These are phyloP conservation scores for Macrophomina pseudophaseolina DNA, from an alignment of 2,329 filamentous ascomycete genomes.

Conservation along the genomic window DNA sequence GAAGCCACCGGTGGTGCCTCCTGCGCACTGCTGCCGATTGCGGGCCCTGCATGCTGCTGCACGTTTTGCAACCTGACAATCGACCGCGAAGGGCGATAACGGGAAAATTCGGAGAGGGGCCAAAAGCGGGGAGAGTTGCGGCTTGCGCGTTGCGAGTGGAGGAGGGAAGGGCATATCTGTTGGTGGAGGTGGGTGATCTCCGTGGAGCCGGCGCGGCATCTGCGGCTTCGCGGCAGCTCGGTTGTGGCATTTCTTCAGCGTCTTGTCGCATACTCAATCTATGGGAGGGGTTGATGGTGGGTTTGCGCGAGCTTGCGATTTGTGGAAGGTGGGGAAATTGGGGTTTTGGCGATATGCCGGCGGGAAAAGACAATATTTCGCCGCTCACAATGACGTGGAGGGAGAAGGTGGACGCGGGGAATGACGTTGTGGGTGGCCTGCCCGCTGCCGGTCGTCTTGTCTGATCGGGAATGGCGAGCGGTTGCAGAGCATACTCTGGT, in stretches of 20 bases:
- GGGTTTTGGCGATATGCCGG: conserved; percentile 4
- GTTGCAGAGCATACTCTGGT: neutral
- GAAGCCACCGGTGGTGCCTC: conserved; percentile 11
- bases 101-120: neutral
- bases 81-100: neutral
- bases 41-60: conserved; percentile 9
- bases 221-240: conserved; percentile 18
- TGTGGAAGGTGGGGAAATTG: conserved; percentile 19
- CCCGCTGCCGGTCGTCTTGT: conserved; percentile 21
- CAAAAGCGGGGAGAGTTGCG: neutral
- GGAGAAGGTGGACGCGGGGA: conserved; percentile 15
- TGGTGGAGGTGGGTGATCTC: conserved; percentile 10
- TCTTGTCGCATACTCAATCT: conserved; percentile 2
- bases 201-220: conserved; percentile 25
- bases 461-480: conserved; percentile 16
- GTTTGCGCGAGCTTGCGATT: neutral
- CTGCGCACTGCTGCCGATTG: conserved; percentile 15
- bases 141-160: conserved; percentile 8
- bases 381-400: conserved; percentile 17
- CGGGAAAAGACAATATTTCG: conserved; percentile 4
- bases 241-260: conserved; percentile 22
- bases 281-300: conserved; percentile 1
- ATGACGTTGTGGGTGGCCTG: conserved; percentile 16
- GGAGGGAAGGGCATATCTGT: neutral
- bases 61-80: neutral